These are phyloP conservation scores for Fusarium odoratissimum DNA, from an alignment of 2,329 filamentous ascomycete species.

Conservation along the genomic window DNA sequence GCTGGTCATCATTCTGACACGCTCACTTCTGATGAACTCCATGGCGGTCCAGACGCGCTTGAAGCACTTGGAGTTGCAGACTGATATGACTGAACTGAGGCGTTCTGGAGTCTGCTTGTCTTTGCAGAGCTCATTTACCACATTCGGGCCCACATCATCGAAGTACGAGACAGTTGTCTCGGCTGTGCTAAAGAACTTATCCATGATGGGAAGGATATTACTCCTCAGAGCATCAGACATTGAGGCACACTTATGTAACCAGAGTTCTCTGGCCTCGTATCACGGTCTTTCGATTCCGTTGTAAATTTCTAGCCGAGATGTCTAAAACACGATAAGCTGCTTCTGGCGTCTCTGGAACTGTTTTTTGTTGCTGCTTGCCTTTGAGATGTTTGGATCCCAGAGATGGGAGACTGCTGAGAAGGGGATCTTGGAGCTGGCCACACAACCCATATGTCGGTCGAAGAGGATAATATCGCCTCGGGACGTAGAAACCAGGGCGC, in stretches of 20 bases:
- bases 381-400: background rate
- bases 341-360: background rate
- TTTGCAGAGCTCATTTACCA: background rate
- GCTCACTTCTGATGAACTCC: constrained; percentile 1
- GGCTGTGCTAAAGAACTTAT: background rate
- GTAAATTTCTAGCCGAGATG: background rate
- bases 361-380: background rate
- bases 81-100: background rate
- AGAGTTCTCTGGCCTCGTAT: background rate
- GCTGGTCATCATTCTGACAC: background rate
- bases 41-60: background rate
- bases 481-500: background rate
- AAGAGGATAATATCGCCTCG: background rate
- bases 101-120: background rate
- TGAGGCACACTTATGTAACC: background rate
- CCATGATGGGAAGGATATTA: background rate
- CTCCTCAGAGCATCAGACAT: background rate
- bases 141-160: background rate
- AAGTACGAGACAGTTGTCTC: background rate
- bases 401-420: background rate
- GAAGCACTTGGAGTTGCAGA: constrained; percentile 4
- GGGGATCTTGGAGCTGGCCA: background rate
- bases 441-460: background rate
- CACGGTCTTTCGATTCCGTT: rapidly evolving
- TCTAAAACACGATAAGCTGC: background rate